phyloP scores from a whole-genome alignment of 176 grass and related monocot species.

The Triticum monococcum region DNA sequence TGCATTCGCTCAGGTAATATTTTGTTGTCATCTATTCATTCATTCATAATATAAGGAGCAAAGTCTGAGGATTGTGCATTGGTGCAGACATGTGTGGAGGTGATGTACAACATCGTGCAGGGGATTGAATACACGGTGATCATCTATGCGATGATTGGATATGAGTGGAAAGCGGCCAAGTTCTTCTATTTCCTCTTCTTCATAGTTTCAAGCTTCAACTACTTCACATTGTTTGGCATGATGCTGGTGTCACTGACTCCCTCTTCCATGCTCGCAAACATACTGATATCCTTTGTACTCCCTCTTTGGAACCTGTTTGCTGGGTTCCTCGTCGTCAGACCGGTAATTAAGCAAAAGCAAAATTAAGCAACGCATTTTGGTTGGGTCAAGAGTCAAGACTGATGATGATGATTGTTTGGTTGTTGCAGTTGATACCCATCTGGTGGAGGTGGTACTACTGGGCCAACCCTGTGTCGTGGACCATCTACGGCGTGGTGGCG shows the following conservation, averaged over 20 bases:
- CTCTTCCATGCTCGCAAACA: conserved; percentile 51
- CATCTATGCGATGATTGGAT: conserved; percentile 81
- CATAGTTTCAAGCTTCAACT: conserved; percentile 63
- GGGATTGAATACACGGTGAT: conserved; percentile 56
- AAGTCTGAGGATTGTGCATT: not conserved
- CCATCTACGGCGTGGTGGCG: conserved; percentile 65
- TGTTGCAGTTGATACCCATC: conserved; percentile 56
- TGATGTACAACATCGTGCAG: conserved; percentile 65
- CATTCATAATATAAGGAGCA: not conserved
- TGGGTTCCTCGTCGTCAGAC: conserved; percentile 65
- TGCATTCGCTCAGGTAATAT: conserved; percentile 72
- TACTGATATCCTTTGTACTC: conserved; percentile 55
- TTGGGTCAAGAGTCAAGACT: too few species aligned
- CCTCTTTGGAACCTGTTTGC: conserved; percentile 84
- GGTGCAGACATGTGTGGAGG: conserved; percentile 58
- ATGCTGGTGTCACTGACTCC: conserved; percentile 73
- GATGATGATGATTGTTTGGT: not conserved
- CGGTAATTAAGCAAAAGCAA: conserved; percentile 52
- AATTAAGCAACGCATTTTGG: not conserved
- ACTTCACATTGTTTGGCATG: conserved; percentile 82
- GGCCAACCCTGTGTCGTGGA: conserved; percentile 76
- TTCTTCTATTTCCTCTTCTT: conserved; percentile 91
- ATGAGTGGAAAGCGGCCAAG: conserved; percentile 57
- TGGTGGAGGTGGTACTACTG: conserved; percentile 99
- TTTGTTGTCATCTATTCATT: not conserved